phyloP scores from a whole-genome alignment of 176 grass and related monocot genomes.

The Lolium perenne region DNA sequence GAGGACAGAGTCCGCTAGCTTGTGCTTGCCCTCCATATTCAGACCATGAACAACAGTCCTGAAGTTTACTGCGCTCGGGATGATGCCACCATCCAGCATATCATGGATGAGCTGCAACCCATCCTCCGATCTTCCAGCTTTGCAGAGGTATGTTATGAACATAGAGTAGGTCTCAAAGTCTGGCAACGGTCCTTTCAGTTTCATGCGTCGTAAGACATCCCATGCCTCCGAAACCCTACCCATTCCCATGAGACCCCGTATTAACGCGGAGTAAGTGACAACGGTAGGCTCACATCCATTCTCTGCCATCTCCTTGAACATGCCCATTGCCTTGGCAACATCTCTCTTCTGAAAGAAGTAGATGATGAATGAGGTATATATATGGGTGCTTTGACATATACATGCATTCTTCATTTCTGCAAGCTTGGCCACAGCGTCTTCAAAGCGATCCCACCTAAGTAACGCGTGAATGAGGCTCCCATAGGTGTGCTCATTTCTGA shows the following conservation, averaged over 20 bases:
- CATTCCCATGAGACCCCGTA: conserved; percentile 78
- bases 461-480: conserved; percentile 82
- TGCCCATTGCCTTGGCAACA: conserved; percentile 59
- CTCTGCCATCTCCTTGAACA: conserved; percentile 73
- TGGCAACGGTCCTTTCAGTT: conserved; percentile 75
- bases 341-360: conserved; percentile 82
- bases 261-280: conserved; percentile 74
- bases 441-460: conserved; percentile 59
- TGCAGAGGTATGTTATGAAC: conserved; percentile 87
- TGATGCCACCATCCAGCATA: conserved; percentile 72
- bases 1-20: conserved; percentile 67
- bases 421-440: conserved; percentile 69
- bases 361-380: conserved; percentile 77
- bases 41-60: conserved; percentile 74
- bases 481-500: conserved; percentile 66
- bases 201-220: conserved; percentile 72
- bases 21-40: conserved; percentile 80
- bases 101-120: conserved; percentile 64
- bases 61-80: conserved; percentile 82
- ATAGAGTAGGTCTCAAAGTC: conserved; percentile 88
- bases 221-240: conserved; percentile 83
- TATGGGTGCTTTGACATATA: conserved; percentile 57
- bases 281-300: conserved; percentile 66
- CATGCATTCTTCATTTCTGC: conserved; percentile 76
- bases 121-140: conserved; percentile 71